These are phyloP conservation scores for Scenedesmus sp. DNA, from an alignment of 163 green algal genomes.

Conservation along the genomic window DNA sequence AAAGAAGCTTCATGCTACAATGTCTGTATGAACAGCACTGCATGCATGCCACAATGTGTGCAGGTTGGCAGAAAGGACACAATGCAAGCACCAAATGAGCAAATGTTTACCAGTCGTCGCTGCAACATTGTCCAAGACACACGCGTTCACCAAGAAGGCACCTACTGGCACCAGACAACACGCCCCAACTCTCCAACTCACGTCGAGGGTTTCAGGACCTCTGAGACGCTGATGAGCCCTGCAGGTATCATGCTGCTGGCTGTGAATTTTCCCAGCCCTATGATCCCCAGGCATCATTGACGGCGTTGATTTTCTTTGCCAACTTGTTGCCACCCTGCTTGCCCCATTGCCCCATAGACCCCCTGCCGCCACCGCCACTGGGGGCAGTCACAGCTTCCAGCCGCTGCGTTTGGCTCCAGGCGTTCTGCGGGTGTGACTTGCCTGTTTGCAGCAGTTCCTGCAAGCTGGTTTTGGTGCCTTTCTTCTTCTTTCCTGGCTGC, in stretches of 20 bases:
- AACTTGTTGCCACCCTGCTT: slow-evolving; percentile 41
- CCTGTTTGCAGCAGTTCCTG: slow-evolving; percentile 40
- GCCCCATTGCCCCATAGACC: slow-evolving; percentile 24
- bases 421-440: slow-evolving; percentile 39
- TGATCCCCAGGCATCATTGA: slow-evolving; percentile 44
- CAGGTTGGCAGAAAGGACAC: no score
- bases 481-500: slow-evolving; percentile 51
- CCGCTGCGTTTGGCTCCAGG: slow-evolving; percentile 52
- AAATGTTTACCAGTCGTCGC: no score
- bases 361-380: background rate
- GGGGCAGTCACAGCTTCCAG: background rate
- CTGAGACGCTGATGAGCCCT: no score
- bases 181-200: no score
- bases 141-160: no score
- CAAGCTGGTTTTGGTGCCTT: slow-evolving; percentile 28
- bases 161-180: no score
- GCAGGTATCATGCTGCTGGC: background rate
- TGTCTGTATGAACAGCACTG: no score
- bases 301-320: slow-evolving; percentile 30
- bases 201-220: no score
- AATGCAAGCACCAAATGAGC: no score
- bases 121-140: no score
- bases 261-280: background rate
- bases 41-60: no score
- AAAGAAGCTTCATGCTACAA: no score